phyloP scores from a whole-genome alignment of 768 basidiomycete genomes.

The Auricularia sp. region DNA sequence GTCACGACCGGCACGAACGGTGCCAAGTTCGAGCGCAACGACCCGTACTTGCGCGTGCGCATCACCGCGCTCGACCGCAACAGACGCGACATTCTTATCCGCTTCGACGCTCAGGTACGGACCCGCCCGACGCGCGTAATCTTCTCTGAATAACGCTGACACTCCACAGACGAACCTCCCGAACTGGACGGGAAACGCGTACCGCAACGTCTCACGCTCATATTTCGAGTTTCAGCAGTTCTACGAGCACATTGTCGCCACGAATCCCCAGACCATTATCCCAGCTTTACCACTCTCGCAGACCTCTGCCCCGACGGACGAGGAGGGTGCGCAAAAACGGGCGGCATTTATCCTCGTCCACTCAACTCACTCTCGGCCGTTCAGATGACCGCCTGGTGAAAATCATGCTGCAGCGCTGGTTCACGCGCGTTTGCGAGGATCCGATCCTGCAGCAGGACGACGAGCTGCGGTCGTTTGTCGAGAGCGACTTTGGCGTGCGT shows the following conservation, averaged over 20 bases:
- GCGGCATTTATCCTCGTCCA: neutral
- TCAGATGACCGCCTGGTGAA: constrained; percentile 86
- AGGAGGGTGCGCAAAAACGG: constrained; percentile 44
- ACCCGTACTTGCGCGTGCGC: constrained; percentile 80
- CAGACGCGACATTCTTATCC: constrained; percentile 84
- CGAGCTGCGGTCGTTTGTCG: constrained; percentile 88
- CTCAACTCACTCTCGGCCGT: neutral
- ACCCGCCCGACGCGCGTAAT: neutral
- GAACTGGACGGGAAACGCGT: constrained; percentile 80
- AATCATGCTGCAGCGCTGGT: constrained; percentile 92
- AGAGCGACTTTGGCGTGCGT: constrained; percentile 84
- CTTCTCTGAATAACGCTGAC: too few species aligned
- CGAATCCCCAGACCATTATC: constrained; percentile 91
- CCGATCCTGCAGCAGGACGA: constrained; percentile 81
- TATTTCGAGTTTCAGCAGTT: constrained; percentile 93
- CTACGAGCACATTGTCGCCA: constrained; percentile 79
- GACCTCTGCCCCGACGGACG: constrained; percentile 93
- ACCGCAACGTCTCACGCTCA: constrained; percentile 89
- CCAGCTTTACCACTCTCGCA: constrained; percentile 94
- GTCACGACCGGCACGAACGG: constrained; percentile 59
- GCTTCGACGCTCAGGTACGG: constrained; percentile 88
- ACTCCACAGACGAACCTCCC: constrained; percentile 74
- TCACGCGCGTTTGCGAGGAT: constrained; percentile 87
- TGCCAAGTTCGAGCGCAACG: constrained; percentile 57
- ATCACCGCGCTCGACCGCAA: constrained; percentile 91